Percentiles rank a stretch among this genome's conserved stretches.
These are phyloP conservation scores for Coemansia sp. DNA, from an alignment of 192 early-diverging fungal genomes.

Conservation along the genomic window DNA sequence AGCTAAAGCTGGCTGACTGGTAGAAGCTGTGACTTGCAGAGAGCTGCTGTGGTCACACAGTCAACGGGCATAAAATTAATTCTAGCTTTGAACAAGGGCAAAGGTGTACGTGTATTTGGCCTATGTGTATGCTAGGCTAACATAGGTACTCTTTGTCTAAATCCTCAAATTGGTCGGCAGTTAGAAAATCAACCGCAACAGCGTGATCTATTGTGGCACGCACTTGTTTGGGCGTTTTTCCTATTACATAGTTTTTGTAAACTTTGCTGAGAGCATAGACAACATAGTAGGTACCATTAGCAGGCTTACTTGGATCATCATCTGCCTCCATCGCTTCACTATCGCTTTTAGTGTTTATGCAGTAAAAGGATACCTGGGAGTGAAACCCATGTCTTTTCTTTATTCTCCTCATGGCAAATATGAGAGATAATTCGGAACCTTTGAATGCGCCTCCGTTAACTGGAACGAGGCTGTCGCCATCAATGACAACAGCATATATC, in stretches of 20 bases:
- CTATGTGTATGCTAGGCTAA: background rate
- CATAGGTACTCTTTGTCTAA: background rate
- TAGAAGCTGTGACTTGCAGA: background rate
- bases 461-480: background rate
- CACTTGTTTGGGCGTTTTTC: background rate
- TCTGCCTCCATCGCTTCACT: background rate
- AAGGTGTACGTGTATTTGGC: background rate
- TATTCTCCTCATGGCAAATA: background rate
- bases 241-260: background rate
- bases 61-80: background rate
- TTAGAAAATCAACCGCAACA: background rate
- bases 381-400: background rate
- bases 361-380: background rate
- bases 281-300: background rate
- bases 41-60: background rate
- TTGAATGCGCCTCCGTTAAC: background rate
- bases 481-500: background rate
- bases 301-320: background rate
- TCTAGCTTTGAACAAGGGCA: background rate
- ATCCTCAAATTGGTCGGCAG: background rate
- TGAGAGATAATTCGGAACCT: background rate
- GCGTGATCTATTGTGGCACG: background rate
- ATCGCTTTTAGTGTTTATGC: background rate
- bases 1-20: background rate
- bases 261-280: background rate